Percentiles rank a stretch among this genome's conserved stretches.
Evolutionary conservation across 2,329 filamentous ascomycete species (phyloP).

Genomic region (Colletotrichum horii): DNA sequence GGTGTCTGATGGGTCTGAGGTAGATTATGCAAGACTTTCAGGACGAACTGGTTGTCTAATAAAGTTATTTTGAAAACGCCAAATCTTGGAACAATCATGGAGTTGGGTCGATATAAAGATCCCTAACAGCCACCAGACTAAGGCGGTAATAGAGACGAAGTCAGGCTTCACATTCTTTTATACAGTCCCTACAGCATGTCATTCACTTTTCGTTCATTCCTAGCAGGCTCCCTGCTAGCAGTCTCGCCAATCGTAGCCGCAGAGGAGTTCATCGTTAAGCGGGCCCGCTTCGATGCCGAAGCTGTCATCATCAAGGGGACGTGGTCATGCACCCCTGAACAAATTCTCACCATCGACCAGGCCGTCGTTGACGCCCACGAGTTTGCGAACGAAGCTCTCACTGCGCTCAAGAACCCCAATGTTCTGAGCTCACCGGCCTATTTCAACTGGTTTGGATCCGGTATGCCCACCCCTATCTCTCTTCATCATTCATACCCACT

Average conservation of each 20-base stretch:
- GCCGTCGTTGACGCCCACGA: background rate
- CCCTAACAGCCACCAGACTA: background rate
- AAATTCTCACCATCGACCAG: background rate
- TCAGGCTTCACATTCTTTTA: background rate
- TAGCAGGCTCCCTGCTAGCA: background rate
- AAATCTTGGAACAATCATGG: rapidly evolving
- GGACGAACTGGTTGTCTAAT: background rate
- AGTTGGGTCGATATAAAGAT: background rate
- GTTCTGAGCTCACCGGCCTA: background rate
- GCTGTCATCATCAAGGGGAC: background rate
- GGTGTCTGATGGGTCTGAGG: rapidly evolving
- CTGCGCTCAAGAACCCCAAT: background rate
- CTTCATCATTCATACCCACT: background rate
- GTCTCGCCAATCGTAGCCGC: background rate
- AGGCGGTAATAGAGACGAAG: background rate
- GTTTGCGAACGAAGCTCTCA: background rate
- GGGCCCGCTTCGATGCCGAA: background rate
- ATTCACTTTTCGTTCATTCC: background rate
- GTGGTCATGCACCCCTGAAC: background rate
- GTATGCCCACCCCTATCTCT: background rate
- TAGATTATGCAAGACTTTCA: background rate
- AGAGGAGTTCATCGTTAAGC: background rate
- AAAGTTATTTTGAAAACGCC: background rate
- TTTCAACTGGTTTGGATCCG: background rate
- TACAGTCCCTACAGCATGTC: background rate